Percentiles rank a stretch among this genome's conserved stretches.
Conservation (phyloP, 2,329 filamentous ascomycete species). For the Orbilia javanica region DNA sequence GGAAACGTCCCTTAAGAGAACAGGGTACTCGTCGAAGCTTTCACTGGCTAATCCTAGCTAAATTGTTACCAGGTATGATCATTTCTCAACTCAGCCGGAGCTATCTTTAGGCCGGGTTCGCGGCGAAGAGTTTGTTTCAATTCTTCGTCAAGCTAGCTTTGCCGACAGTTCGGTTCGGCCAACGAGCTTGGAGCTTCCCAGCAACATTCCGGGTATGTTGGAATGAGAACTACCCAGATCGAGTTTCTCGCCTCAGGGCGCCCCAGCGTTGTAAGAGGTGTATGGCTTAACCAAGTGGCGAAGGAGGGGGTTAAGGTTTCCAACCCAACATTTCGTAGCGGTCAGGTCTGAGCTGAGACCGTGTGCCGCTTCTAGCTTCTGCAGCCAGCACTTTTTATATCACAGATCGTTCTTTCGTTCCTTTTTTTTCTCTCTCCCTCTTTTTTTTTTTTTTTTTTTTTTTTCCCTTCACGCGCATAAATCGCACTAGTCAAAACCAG, state of each 20-base stretch:
- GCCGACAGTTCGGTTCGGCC: conserved; percentile 36
- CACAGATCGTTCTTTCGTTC: conserved; percentile 36
- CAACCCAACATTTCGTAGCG: conserved; percentile 11
- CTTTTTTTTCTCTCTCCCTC: neutral
- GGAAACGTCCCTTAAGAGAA: conserved; percentile 33
- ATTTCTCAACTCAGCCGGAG: conserved; percentile 27
- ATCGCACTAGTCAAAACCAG: conserved; percentile 38
- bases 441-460: neutral
- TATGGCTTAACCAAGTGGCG: conserved; percentile 43
- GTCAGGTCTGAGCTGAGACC: conserved; percentile 44
- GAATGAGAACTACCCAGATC: conserved; percentile 28
- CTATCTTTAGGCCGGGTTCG: conserved; percentile 39
- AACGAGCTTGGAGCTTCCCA: conserved; percentile 2
- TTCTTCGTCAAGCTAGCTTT: conserved; percentile 23
- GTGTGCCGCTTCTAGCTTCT: conserved; percentile 56
- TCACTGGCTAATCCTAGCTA: conserved; percentile 37
- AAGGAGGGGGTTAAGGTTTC: conserved; percentile 40
- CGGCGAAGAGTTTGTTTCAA: conserved; percentile 38
- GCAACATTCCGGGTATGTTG: conserved; percentile 36
- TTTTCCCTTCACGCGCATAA: conserved; percentile 25
- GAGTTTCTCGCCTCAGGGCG: conserved; percentile 31
- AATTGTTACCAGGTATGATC: conserved; percentile 14
- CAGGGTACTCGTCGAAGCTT: conserved; percentile 39
- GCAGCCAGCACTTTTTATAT: conserved; percentile 39
- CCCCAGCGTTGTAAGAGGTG: conserved; percentile 13